Conservation (phyloP, 179 eudicot species). For the Actinidia chinensis region DNA sequence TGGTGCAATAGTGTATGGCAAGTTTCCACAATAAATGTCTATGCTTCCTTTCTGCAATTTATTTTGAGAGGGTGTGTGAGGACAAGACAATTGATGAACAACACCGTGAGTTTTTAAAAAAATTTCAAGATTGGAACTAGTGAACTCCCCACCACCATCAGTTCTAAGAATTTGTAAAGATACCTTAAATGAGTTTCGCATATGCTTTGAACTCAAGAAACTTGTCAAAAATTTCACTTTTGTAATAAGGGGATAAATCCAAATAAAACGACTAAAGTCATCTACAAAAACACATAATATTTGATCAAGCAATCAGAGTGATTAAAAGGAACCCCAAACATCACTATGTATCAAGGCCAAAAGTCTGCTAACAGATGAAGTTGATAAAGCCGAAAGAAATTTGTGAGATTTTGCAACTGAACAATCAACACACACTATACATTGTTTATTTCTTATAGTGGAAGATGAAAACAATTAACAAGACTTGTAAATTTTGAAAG, state of each 20-base stretch:
- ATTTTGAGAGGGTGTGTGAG: too few species aligned
- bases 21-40: too few species aligned
- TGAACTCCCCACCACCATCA: neutral
- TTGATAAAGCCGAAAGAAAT: neutral
- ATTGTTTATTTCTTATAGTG: too few species aligned
- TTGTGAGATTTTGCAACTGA: neutral
- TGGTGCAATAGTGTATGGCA: too few species aligned
- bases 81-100: too few species aligned
- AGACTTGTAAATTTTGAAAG: neutral
- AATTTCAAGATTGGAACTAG: too few species aligned
- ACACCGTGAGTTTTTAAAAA: too few species aligned
- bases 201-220: neutral
- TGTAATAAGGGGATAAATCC: neutral
- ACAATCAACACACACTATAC: too few species aligned
- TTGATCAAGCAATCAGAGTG: fast-evolving
- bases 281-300: neutral
- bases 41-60: too few species aligned
- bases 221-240: neutral
- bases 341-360: neutral
- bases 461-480: neutral
- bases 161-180: neutral
- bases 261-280: neutral
- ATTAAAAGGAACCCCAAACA: neutral
- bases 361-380: neutral
- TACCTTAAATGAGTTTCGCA: neutral